Percentiles rank a stretch among this genome's conserved stretches.
Conservation (phyloP, 805 yeast species). For the Teunomyces atbi region DNA sequence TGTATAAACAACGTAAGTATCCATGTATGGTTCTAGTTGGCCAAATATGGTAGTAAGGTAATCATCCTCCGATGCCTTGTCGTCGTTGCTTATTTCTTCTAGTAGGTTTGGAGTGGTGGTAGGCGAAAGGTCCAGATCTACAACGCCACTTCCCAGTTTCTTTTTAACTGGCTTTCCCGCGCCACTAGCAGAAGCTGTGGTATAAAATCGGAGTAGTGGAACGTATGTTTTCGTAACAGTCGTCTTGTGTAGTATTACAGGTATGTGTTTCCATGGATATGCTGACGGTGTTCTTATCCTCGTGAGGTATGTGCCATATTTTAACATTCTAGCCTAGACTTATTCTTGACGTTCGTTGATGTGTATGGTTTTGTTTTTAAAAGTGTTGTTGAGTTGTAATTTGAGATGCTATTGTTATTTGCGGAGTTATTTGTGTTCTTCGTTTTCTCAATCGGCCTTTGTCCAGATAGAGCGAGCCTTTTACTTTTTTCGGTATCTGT, state of each 20-base stretch:
- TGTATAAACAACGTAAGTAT: conserved; percentile 52
- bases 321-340: not conserved
- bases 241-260: not conserved
- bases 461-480: not conserved
- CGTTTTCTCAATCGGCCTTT: not conserved
- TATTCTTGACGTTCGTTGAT: not conserved
- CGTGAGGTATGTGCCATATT: conserved; percentile 1
- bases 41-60: conserved; percentile 60
- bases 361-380: not conserved
- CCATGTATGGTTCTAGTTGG: conserved; percentile 44
- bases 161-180: not conserved
- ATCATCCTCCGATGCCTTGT: conserved; percentile 14
- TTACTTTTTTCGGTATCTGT: not conserved
- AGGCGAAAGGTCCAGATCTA: not conserved
- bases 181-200: not conserved
- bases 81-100: not conserved
- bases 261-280: not conserved
- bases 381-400: not conserved
- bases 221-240: not conserved
- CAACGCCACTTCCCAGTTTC: not conserved
- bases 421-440: not conserved
- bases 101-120: not conserved
- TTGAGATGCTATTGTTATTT: not conserved
- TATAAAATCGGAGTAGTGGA: not conserved
- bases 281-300: not conserved